These are phyloP conservation scores for Leishmania mexicana DNA, from an alignment of 208 protist genomes.

Conservation along the genomic window DNA sequence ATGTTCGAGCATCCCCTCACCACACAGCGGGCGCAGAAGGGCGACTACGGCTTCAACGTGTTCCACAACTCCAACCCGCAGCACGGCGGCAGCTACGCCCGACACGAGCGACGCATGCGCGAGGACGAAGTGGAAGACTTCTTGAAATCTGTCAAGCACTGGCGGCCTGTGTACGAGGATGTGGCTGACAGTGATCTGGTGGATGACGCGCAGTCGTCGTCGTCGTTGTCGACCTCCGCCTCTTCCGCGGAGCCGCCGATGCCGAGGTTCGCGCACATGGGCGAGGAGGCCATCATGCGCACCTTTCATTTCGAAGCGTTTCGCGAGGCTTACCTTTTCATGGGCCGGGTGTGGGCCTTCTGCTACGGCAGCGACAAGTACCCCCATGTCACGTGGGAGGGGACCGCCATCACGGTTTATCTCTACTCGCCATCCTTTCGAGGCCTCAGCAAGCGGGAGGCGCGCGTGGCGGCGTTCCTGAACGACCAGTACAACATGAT, in stretches of 20 bases:
- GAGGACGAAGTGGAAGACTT: constrained; percentile 91
- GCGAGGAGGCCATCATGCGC: constrained; percentile 76
- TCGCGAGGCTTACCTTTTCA: constrained; percentile 78
- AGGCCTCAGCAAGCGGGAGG: constrained; percentile 83
- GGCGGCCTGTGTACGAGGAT: constrained; percentile 53
- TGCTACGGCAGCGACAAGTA: constrained; percentile 88
- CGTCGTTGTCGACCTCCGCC: not conserved
- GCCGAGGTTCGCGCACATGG: constrained; percentile 29
- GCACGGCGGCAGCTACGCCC: constrained; percentile 81
- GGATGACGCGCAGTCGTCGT: not conserved
- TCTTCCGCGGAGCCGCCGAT: constrained; percentile 21
- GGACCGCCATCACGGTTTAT: constrained; percentile 64
- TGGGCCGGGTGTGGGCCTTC: constrained; percentile 85
- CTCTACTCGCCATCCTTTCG: constrained; percentile 84
- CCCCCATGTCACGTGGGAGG: constrained; percentile 70
- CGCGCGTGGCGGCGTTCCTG: constrained; percentile 78
- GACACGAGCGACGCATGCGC: constrained; percentile 81
- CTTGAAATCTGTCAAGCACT: constrained; percentile 77
- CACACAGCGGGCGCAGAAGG: constrained; percentile 30
- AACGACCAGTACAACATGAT: constrained; percentile 90
- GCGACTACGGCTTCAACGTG: constrained; percentile 83
- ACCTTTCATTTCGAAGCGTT: constrained; percentile 68
- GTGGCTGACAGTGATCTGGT: constrained; percentile 2
- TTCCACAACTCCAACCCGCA: constrained; percentile 91
- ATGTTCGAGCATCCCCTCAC: not conserved